Evolutionary conservation across 163 green algal genomes (phyloP).

Genomic region (Coccomyxa subellipsoidea): DNA sequence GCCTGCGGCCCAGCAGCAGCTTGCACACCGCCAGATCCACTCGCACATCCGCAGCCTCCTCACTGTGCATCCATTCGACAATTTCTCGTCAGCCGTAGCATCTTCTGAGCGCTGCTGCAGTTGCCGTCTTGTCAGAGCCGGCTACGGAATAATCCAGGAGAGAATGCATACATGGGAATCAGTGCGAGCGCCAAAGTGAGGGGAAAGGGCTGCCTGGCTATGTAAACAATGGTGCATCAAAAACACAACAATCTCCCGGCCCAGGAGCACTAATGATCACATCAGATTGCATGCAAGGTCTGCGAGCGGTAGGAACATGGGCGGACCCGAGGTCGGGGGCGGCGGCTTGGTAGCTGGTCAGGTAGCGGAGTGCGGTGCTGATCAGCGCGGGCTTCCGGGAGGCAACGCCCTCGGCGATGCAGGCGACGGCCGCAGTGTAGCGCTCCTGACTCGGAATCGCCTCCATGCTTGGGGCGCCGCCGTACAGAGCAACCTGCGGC

Average conservation of each 20-base stretch:
- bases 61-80: background rate
- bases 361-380: slow-evolving; percentile 24
- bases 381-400: slow-evolving; percentile 13
- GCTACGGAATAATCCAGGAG: too few relatives aligned
- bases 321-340: background rate
- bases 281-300: too few relatives aligned
- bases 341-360: background rate
- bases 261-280: too few relatives aligned
- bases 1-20: slow-evolving; percentile 78
- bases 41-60: slow-evolving; percentile 20
- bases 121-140: background rate
- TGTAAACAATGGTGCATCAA: too few relatives aligned
- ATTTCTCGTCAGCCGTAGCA: slow-evolving; percentile 15
- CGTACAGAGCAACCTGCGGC: slow-evolving; percentile 35
- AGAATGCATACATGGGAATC: too few relatives aligned
- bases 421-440: slow-evolving; percentile 37
- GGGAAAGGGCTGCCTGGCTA: too few relatives aligned
- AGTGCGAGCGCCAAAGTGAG: too few relatives aligned
- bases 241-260: too few relatives aligned
- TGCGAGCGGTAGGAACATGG: background rate
- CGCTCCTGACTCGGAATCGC: slow-evolving; percentile 29
- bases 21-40: slow-evolving; percentile 46
- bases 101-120: background rate
- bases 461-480: background rate
- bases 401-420: slow-evolving; percentile 30